Evolutionary conservation across 805 yeast species (phyloP), one percentile per base, ranked within the genome.

Genomic region (Saturnispora bothae): DNA sequence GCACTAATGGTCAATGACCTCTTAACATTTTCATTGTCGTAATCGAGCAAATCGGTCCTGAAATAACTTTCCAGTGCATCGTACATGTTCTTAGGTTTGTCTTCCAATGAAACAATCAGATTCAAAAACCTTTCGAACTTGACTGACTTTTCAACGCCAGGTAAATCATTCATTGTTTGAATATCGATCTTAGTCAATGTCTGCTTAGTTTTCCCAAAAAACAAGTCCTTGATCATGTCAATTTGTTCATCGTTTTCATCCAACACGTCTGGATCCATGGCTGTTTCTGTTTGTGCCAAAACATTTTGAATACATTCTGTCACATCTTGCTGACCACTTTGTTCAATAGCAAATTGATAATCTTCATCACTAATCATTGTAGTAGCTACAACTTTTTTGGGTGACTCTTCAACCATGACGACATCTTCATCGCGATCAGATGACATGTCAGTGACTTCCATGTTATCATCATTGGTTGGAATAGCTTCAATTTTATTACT

Each of bases 281-380:
- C 94, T 19, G 94, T 83, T 54, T 89, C 96, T 27, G 92, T 63
- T 56, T 89, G 97, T 46, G 80, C 83, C 12, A 88, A 66, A 6
- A 92, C 96, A 56, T 92, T 92, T 39, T 88, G 94, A 51, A 89
- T 86, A 57, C 97, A 89, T 55, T 92, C 98, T 0, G 96, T 86
- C 15, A 92, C 97, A 63, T 92, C 98, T 56, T 92, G 98, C 55
- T 92, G 98, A 46, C 94, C 68, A 2, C 96, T 95, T 51, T 78
- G 66, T 52, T 83, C 88, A 38, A 79, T 65, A 0, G 92, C 78
- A 49, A 78, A 72, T 41, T 76, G 86, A 59, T 81, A 69, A 50
- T 80, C 85, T 44, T 77, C 83, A 4, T 74, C 60, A 42, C 69
- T 64, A 12, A 72, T 72, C 28, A 53, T 52, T 16, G 53, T 49